Percentiles rank a stretch among this genome's conserved stretches.
Conservation (phyloP, 2,329 filamentous ascomycete genomes). For the Penicillium sp. region DNA sequence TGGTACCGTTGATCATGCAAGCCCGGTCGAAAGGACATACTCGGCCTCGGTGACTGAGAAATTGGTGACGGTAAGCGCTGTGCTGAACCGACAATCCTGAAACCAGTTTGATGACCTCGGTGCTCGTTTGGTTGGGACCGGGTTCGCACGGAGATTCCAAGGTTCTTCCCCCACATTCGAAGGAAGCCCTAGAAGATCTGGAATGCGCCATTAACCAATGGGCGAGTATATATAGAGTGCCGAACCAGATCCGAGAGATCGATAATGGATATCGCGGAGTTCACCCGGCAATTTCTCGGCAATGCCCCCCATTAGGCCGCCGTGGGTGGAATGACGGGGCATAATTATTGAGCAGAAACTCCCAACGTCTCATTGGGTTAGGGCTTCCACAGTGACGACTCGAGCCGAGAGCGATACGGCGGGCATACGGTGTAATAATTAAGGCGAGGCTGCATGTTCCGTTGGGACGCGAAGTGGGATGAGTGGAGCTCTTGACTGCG, state of each 20-base stretch:
- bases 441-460: conserved; percentile 1
- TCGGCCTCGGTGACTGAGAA: conserved; percentile 11
- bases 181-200: conserved; percentile 2
- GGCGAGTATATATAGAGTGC: neutral
- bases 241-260: neutral
- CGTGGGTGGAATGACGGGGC: neutral
- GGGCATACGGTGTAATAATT: neutral
- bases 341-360: neutral
- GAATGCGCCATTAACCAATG: conserved; percentile 5
- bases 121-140: conserved; percentile 18
- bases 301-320: neutral
- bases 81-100: conserved; percentile 15
- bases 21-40: conserved; percentile 18
- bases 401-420: neutral
- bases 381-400: neutral
- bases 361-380: neutral
- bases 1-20: conserved; percentile 19
- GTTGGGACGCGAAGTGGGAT: conserved; percentile 21
- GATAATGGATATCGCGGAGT: conserved; percentile 3
- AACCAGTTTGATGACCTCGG: conserved; percentile 17
- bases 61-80: conserved; percentile 19
- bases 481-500: conserved; percentile 10
- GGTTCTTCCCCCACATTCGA: conserved; percentile 7
- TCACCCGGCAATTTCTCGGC: conserved; percentile 19
- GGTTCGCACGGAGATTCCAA: conserved; percentile 12